Conservation (phyloP, 495 filamentous ascomycete species). For the Cercophora scortea region DNA sequence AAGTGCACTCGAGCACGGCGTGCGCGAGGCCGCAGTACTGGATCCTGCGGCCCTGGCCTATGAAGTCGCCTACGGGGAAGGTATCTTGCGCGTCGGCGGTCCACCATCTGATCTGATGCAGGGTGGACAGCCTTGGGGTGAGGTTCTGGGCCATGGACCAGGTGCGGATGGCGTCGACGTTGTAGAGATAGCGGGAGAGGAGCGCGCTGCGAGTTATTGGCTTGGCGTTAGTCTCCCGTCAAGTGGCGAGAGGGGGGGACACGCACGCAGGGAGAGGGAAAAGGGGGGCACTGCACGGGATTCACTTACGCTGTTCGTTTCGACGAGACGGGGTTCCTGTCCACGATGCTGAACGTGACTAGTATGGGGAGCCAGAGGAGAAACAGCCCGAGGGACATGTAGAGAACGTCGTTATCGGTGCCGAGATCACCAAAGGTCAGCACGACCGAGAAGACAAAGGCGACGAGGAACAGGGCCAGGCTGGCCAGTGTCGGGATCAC, state of each 20-base stretch:
- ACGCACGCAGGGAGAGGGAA: too few relatives aligned
- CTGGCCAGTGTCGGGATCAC: constrained; percentile 6
- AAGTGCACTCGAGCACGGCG: background rate
- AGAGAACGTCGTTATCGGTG: background rate
- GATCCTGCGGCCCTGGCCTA: constrained; percentile 6
- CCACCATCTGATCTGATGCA: background rate
- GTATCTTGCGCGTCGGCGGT: background rate
- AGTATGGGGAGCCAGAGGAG: constrained; percentile 5
- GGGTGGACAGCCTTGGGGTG: background rate
- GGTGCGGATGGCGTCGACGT: too few relatives aligned
- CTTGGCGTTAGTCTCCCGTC: too few relatives aligned
- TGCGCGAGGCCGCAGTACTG: constrained; percentile 3
- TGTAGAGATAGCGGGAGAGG: too few relatives aligned
- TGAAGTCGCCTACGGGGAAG: background rate
- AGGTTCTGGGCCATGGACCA: too few relatives aligned
- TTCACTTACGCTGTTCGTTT: background rate
- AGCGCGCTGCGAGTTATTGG: too few relatives aligned
- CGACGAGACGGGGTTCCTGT: constrained; percentile 7
- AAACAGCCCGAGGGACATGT: constrained; percentile 2
- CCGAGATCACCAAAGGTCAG: constrained; percentile 6
- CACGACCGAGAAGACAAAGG: constrained; percentile 5
- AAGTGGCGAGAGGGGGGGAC: too few relatives aligned
- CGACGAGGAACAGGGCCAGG: constrained; percentile 4
- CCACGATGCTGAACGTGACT: constrained; percentile 6
- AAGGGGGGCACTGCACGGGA: too few relatives aligned